Evolutionary conservation across 768 basidiomycete genomes (phyloP).

Genomic region (Naganishia vaughanmartiniae): DNA sequence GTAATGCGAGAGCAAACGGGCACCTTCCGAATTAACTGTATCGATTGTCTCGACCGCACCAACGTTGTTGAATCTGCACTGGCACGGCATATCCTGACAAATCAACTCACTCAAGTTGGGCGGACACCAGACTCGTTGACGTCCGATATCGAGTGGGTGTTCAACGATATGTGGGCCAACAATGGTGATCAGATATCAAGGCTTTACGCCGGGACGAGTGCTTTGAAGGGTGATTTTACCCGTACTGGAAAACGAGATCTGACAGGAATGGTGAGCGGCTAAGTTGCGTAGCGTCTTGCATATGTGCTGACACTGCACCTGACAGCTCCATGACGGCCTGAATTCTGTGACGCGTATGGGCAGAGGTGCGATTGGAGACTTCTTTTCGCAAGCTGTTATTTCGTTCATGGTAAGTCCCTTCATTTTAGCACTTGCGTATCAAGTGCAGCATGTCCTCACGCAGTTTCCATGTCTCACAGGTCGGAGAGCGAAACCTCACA

Average conservation of each 20-base stretch:
- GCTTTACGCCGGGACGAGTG: slow-evolving; percentile 84
- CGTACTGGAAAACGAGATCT: slow-evolving; percentile 94
- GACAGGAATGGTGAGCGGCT: slow-evolving; percentile 67
- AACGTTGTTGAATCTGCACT: slow-evolving; percentile 96
- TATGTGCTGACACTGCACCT: background rate
- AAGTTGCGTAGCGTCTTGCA: background rate
- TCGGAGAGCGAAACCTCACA: slow-evolving; percentile 77
- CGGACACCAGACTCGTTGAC: slow-evolving; percentile 56
- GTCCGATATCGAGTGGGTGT: slow-evolving; percentile 41
- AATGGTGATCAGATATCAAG: slow-evolving; percentile 94
- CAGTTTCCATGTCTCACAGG: slow-evolving; percentile 35
- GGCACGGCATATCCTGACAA: slow-evolving; percentile 69
- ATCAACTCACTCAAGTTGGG: slow-evolving; percentile 53
- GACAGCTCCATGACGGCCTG: slow-evolving; percentile 73
- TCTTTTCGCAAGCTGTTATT: slow-evolving; percentile 94
- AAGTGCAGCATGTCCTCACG: background rate
- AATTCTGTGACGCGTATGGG: slow-evolving; percentile 79
- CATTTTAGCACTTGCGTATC: too few relatives aligned
- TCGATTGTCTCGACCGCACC: slow-evolving; percentile 91
- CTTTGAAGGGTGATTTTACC: slow-evolving; percentile 71
- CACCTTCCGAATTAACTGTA: slow-evolving; percentile 86
- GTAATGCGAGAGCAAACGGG: slow-evolving; percentile 79
- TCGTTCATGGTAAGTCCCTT: slow-evolving; percentile 47
- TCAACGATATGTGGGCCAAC: slow-evolving; percentile 81
- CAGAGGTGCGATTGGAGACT: slow-evolving; percentile 63